Percentiles rank a stretch among this genome's conserved stretches.
These are phyloP conservation scores for Fomitopsis betulina DNA, from an alignment of 1,284 basidiomycete genomes.

Conservation along the genomic window DNA sequence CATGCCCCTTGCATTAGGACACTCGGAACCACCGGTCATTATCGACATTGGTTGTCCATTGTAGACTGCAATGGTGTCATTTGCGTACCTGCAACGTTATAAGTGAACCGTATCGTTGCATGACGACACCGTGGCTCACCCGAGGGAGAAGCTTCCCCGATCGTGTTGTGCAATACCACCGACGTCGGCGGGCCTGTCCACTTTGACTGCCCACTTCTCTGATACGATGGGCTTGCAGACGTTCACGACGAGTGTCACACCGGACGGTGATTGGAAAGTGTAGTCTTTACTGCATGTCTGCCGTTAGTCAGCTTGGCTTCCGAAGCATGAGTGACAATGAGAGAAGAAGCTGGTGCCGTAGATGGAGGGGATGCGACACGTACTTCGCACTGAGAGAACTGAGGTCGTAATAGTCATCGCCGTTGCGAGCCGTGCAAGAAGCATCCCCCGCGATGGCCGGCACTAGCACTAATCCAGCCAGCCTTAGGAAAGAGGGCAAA, in stretches of 20 bases:
- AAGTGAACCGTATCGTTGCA: not conserved
- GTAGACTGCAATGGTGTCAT: constrained; percentile 52
- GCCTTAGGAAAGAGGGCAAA: constrained; percentile 2
- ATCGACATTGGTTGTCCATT: constrained; percentile 43
- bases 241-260: constrained; percentile 51
- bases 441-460: constrained; percentile 22
- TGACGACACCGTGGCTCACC: constrained; percentile 38
- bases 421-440: constrained; percentile 36
- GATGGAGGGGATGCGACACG: not conserved
- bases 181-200: constrained; percentile 49
- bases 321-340: not conserved
- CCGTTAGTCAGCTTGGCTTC: constrained; percentile 14
- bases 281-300: constrained; percentile 55
- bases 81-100: constrained; percentile 41
- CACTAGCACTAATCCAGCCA: constrained; percentile 4
- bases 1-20: constrained; percentile 42
- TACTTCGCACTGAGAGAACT: constrained; percentile 54
- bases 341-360: not conserved
- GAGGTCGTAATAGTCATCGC: constrained; percentile 57
- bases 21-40: constrained; percentile 57
- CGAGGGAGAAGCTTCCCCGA: constrained; percentile 68
- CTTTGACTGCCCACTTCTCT: constrained; percentile 54
- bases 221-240: constrained; percentile 53
- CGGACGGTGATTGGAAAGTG: constrained; percentile 41
- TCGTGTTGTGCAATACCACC: constrained; percentile 57